Conservation (phyloP, 441 rosid genomes). For the Euphorbia schlechtendalii region DNA sequence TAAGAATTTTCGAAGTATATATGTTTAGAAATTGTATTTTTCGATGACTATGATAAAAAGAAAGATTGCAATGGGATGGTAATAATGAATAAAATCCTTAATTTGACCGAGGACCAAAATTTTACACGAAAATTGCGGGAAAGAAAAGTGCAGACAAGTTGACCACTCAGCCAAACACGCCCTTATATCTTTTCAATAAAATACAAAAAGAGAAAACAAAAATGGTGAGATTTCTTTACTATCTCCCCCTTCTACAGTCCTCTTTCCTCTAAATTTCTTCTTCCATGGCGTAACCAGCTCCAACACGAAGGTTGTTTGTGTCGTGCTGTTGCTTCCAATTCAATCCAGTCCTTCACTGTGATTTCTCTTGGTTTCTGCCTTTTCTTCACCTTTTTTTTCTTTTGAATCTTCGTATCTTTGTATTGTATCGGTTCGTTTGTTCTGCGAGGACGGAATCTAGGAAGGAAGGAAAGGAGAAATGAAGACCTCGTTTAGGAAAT, state of each 20-base stretch:
- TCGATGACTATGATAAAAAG: no score
- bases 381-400: no score
- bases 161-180: not conserved
- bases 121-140: not conserved
- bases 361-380: not conserved
- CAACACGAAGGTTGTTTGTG: not conserved
- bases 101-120: not conserved
- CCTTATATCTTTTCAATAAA: not conserved
- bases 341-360: not conserved
- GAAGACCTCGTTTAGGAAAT: conserved; percentile 3
- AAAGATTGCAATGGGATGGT: not conserved
- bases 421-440: not conserved
- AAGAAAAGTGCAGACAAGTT: not conserved
- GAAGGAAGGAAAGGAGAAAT: not conserved
- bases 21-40: no score
- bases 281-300: not conserved
- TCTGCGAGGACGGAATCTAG: not conserved
- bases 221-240: not conserved
- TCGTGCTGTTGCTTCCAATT: not conserved
- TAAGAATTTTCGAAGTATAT: no score
- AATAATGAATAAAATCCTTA: not conserved
- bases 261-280: not conserved
- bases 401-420: not conserved
- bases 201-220: not conserved
- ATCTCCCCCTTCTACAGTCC: not conserved